Evolutionary conservation across 78 protist genomes (phyloP).

Genomic region (Isochrysis galbana): DNA sequence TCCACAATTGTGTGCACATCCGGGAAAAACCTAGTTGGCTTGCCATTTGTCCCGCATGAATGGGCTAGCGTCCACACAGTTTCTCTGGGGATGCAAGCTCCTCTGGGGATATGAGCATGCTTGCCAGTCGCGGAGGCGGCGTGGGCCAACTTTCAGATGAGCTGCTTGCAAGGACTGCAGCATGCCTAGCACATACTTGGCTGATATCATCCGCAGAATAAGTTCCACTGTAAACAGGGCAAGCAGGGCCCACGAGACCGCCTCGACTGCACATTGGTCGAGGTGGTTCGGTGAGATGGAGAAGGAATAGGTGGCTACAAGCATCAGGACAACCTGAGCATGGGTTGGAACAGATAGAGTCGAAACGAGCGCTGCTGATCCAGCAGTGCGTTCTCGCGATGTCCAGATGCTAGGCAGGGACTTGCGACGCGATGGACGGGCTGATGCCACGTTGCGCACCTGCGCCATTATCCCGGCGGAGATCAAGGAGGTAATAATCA

Average conservation of each 20-base stretch:
- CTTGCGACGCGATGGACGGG: not conserved
- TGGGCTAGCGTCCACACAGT: too few species aligned
- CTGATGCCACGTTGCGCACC: too few species aligned
- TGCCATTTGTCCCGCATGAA: too few species aligned
- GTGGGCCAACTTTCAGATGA: not conserved
- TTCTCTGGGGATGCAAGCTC: too few species aligned
- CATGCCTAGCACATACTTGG: not conserved
- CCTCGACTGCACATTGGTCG: too few species aligned
- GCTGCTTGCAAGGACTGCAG: too few species aligned
- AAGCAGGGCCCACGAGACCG: too few species aligned
- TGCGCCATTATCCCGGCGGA: too few species aligned
- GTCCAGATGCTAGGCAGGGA: not conserved
- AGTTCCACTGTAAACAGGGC: not conserved
- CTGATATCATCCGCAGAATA: not conserved
- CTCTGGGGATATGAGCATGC: not conserved
- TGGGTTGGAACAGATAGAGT: not conserved
- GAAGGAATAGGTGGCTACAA: not conserved
- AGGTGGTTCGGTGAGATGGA: too few species aligned
- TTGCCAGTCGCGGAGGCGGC: not conserved
- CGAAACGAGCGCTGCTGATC: not conserved
- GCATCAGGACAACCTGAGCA: not conserved
- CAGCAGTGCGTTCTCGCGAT: not conserved
- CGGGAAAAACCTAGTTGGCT: too few species aligned
- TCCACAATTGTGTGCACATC: too few species aligned
- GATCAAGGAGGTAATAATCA: not conserved